Percentiles rank a stretch among this genome's conserved stretches.
These are phyloP conservation scores for Decorospora gaudefroyi DNA, from an alignment of 2,329 filamentous ascomycete genomes.

Conservation along the genomic window DNA sequence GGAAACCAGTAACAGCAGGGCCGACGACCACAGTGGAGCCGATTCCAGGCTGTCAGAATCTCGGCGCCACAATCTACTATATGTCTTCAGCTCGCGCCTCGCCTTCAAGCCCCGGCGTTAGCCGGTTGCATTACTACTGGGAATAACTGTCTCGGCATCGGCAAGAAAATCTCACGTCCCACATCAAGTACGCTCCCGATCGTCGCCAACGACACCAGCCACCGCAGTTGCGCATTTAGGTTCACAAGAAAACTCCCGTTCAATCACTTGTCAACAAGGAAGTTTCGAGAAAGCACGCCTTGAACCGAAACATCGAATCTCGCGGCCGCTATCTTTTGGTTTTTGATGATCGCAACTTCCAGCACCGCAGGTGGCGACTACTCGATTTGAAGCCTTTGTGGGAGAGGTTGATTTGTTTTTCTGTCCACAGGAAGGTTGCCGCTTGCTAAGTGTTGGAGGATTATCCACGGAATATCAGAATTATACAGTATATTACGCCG, in stretches of 20 bases:
- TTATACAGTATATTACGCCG: slow-evolving; percentile 36
- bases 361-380: slow-evolving; percentile 32
- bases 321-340: slow-evolving; percentile 28
- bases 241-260: slow-evolving; percentile 20
- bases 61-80: slow-evolving; percentile 18
- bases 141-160: slow-evolving; percentile 33
- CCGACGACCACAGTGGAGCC: slow-evolving; percentile 18
- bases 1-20: slow-evolving; percentile 17
- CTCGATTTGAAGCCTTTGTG: slow-evolving; percentile 33
- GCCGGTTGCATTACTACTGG: slow-evolving; percentile 30
- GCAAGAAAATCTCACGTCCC: slow-evolving; percentile 31
- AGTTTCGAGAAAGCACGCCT: slow-evolving; percentile 21
- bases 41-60: slow-evolving; percentile 19
- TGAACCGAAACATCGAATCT: slow-evolving; percentile 33
- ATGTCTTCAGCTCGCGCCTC: slow-evolving; percentile 24
- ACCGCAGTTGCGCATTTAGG: slow-evolving; percentile 29
- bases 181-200: slow-evolving; percentile 26
- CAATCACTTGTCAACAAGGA: slow-evolving; percentile 26
- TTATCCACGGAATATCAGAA: slow-evolving; percentile 29
- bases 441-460: slow-evolving; percentile 36
- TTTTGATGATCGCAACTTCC: slow-evolving; percentile 34
- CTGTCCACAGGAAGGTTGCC: slow-evolving; percentile 27
- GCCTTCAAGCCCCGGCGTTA: slow-evolving; percentile 32
- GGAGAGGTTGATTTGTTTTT: slow-evolving; percentile 25
- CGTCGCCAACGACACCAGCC: slow-evolving; percentile 35